phyloP scores from a whole-genome alignment of 2,329 filamentous ascomycete species.

The Scortechinia acanthostroma region DNA sequence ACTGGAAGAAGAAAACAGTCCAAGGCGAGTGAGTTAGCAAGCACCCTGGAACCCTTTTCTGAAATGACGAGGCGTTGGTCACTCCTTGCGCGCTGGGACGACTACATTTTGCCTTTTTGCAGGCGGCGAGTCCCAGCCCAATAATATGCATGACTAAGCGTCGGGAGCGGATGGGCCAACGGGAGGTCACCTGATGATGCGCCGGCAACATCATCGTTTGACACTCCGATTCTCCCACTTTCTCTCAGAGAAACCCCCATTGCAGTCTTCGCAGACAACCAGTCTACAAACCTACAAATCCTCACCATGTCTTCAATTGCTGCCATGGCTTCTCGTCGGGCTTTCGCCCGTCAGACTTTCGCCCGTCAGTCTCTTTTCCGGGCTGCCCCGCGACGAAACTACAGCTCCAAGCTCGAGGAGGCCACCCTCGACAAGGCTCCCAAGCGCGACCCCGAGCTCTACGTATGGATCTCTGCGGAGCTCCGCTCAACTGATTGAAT shows the following conservation, averaged over 20 bases:
- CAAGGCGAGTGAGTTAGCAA: no score
- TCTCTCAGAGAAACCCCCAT: no score
- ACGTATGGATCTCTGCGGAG: neutral
- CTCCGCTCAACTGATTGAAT: neutral
- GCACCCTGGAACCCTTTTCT: no score
- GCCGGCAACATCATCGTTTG: neutral
- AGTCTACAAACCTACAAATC: neutral
- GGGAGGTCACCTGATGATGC: neutral
- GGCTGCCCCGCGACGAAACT: constrained; percentile 32
- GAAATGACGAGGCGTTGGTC: no score
- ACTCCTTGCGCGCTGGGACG: no score
- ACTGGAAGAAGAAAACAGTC: no score
- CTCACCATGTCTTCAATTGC: neutral
- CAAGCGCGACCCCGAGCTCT: constrained; percentile 39
- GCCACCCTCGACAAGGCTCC: constrained; percentile 45
- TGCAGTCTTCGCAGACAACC: no score
- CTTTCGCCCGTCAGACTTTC: constrained; percentile 46
- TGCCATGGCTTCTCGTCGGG: constrained; percentile 32
- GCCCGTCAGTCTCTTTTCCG: constrained; percentile 32
- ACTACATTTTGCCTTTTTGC: no score
- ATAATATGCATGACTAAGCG: no score
- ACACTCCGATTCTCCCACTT: neutral
- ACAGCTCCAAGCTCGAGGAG: constrained; percentile 31
- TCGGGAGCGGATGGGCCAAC: neutral
- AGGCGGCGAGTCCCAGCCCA: no score